Percentiles rank a stretch among this genome's conserved stretches.
Evolutionary conservation across 257 asterid genomes (phyloP).

Genomic region (Jacaranda copaia): DNA sequence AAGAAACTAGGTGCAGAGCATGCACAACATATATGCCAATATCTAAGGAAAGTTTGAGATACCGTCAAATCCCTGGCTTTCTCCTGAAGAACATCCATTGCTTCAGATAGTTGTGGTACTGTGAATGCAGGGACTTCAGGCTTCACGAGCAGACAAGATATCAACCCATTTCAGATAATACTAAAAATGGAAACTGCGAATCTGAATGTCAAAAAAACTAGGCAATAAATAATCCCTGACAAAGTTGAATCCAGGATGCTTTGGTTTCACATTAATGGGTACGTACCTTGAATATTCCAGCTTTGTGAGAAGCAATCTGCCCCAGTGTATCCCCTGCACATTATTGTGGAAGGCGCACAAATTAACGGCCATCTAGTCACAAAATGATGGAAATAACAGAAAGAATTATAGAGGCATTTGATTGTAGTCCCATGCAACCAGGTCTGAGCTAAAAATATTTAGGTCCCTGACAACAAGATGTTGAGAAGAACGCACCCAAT

Average conservation of each 20-base stretch:
- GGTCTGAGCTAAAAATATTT: neutral
- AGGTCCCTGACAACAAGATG: slow-evolving; percentile 6
- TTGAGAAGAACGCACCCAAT: slow-evolving; percentile 60
- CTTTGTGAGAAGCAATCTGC: slow-evolving; percentile 90
- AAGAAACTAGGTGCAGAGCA: neutral
- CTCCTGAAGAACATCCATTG: slow-evolving; percentile 76
- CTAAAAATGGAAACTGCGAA: slow-evolving; percentile 49
- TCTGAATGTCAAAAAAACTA: slow-evolving; percentile 39
- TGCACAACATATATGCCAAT: slow-evolving; percentile 1
- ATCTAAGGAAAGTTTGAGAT: slow-evolving; percentile 28
- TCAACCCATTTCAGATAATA: slow-evolving; percentile 58
- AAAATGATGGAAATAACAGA: slow-evolving; percentile 13
- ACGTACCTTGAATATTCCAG: slow-evolving; percentile 87
- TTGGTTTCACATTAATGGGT: slow-evolving; percentile 32
- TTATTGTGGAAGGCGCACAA: slow-evolving; percentile 9
- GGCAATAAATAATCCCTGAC: slow-evolving; percentile 36
- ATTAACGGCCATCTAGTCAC: slow-evolving; percentile 25
- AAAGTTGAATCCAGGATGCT: slow-evolving; percentile 24
- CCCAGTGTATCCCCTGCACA: slow-evolving; percentile 64
- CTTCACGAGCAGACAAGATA: slow-evolving; percentile 69
- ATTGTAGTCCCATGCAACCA: too few species aligned
- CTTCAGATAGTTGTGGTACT: slow-evolving; percentile 82
- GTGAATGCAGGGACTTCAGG: slow-evolving; percentile 87
- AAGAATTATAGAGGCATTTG: neutral
- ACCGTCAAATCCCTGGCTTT: slow-evolving; percentile 71